phyloP scores from a whole-genome alignment of 176 grass and related monocot species.

The Thalia dealbata region DNA sequence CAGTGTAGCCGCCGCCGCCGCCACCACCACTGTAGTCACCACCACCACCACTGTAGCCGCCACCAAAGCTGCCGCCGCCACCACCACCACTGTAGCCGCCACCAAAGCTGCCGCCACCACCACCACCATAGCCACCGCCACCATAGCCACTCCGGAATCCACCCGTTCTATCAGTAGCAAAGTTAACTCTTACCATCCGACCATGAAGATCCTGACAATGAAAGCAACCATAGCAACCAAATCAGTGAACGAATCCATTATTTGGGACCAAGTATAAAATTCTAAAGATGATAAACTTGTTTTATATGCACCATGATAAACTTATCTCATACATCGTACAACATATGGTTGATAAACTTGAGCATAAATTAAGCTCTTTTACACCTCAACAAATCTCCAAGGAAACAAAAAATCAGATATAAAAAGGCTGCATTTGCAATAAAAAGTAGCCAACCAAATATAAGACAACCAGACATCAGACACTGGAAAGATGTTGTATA shows the following conservation, averaged over 20 bases:
- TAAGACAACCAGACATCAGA: background rate
- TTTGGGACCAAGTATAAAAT: background rate
- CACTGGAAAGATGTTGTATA: background rate
- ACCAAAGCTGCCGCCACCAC: constrained; percentile 4
- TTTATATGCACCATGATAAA: background rate
- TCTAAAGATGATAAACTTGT: too few relatives aligned
- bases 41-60: background rate
- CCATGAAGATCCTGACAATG: constrained; percentile 44
- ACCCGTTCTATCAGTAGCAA: constrained; percentile 39
- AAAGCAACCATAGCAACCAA: background rate
- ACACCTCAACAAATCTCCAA: background rate
- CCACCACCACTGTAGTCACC: background rate
- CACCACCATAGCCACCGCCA: constrained; percentile 16
- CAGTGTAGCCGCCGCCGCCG: too few relatives aligned
- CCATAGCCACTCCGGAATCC: constrained; percentile 30
- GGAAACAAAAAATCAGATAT: too few relatives aligned
- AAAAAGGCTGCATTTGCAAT: too few relatives aligned
- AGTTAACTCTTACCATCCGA: constrained; percentile 39
- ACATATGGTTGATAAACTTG: background rate
- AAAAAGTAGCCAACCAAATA: background rate
- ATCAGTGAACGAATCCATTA: background rate
- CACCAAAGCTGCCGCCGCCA: constrained; percentile 14
- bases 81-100: constrained; percentile 15
- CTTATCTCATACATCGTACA: background rate
- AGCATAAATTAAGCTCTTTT: background rate